phyloP scores from a whole-genome alignment of 805 yeast species.

The Zygoascus bituminiphila region DNA sequence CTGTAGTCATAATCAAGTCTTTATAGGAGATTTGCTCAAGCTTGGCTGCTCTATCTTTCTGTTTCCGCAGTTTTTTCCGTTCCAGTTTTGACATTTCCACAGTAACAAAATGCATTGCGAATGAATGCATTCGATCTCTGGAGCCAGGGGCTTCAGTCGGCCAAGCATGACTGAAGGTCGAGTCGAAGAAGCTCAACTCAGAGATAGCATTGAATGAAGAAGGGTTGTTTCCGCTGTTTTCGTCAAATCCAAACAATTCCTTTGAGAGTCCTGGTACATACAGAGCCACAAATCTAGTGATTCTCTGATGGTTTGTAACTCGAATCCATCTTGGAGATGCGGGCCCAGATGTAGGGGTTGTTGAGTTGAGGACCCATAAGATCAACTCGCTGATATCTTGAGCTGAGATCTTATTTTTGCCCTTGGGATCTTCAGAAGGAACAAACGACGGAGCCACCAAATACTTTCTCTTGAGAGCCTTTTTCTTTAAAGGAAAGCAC shows the following conservation, averaged over 20 bases:
- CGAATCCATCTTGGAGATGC: conserved; percentile 43
- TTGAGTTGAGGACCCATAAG: background rate
- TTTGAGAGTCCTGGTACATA: conserved; percentile 57
- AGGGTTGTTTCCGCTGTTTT: conserved; percentile 5
- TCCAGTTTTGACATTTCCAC: conserved; percentile 18
- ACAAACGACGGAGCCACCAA: conserved; percentile 8
- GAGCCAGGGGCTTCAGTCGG: conserved; percentile 63
- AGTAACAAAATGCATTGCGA: conserved; percentile 46
- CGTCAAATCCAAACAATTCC: conserved; percentile 35
- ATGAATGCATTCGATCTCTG: conserved; percentile 45
- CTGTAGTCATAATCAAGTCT: background rate
- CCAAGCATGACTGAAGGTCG: conserved; percentile 36
- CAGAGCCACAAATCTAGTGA: conserved; percentile 50
- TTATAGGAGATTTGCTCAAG: background rate
- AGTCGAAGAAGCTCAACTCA: conserved; percentile 30
- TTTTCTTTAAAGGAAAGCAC: background rate
- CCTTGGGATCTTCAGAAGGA: background rate
- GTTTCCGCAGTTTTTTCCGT: background rate
- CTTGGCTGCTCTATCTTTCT: background rate
- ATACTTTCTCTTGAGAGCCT: conserved; percentile 7
- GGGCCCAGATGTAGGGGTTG: conserved; percentile 18
- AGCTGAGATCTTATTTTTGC: conserved; percentile 17
- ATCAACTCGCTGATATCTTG: conserved; percentile 36
- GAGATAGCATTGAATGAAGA: conserved; percentile 5
- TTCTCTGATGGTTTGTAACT: conserved; percentile 38